Evolutionary conservation across 306 rosid species (phyloP).

Genomic region (Vigna hirtella): DNA sequence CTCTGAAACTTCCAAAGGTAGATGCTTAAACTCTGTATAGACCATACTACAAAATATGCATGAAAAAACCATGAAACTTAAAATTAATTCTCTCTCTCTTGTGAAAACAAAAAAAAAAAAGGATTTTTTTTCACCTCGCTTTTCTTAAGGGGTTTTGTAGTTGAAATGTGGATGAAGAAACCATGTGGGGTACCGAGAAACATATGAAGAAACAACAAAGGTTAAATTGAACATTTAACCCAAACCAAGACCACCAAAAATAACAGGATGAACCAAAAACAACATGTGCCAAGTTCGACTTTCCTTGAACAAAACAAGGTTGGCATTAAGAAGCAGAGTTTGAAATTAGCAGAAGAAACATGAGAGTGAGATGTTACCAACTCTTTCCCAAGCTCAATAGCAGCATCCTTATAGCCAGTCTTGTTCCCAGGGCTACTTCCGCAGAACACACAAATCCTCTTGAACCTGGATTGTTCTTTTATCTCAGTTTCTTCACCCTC

Average conservation of each 20-base stretch:
- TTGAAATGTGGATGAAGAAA: conserved; percentile 35
- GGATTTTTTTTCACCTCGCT: background rate
- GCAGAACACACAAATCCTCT: conserved; percentile 93
- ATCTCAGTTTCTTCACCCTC: conserved; percentile 43
- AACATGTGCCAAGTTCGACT: background rate
- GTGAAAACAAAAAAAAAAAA: background rate
- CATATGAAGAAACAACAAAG: background rate
- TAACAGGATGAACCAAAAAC: background rate
- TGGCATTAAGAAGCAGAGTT: background rate
- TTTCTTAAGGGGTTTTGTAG: background rate
- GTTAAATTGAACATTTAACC: background rate
- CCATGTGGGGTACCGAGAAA: background rate
- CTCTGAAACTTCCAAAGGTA: background rate
- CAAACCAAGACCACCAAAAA: background rate
- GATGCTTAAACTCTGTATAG: background rate
- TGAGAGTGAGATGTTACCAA: conserved; percentile 62
- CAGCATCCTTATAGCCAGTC: conserved; percentile 82
- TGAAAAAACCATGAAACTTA: conserved; percentile 5
- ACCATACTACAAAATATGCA: conserved; percentile 3
- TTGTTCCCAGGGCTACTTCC: conserved; percentile 95
- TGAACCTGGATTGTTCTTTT: conserved; percentile 70
- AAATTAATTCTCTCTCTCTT: background rate
- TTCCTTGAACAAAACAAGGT: background rate
- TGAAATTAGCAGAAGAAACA: background rate
- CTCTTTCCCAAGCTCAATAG: conserved; percentile 88